Evolutionary conservation across 257 asterid species (phyloP).

Genomic region (Solanum clarkiae): DNA sequence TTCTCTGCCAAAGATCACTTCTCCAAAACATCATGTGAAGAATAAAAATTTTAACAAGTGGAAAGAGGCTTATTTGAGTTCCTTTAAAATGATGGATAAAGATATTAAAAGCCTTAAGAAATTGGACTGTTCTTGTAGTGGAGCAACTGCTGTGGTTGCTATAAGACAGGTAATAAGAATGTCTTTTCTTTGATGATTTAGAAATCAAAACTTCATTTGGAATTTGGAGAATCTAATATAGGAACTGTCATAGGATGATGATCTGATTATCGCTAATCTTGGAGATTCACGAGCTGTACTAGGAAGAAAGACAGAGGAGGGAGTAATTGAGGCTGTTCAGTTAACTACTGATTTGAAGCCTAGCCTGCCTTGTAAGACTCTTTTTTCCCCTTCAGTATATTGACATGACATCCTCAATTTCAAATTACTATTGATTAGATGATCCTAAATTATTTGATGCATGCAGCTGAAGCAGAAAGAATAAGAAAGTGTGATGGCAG

Average conservation of each 20-base stretch:
- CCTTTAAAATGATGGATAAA: constrained; percentile 55
- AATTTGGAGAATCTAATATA: background rate
- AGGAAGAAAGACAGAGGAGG: constrained; percentile 42
- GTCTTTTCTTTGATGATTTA: background rate
- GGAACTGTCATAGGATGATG: constrained; percentile 29
- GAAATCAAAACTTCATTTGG: background rate
- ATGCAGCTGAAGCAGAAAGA: constrained; percentile 81
- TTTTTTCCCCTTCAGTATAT: background rate
- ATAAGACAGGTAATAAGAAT: constrained; percentile 42
- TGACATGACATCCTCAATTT: background rate
- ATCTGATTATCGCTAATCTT: constrained; percentile 66
- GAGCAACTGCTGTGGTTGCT: constrained; percentile 57
- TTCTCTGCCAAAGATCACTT: constrained; percentile 12
- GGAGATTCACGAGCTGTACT: constrained; percentile 80
- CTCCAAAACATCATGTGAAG: constrained; percentile 4
- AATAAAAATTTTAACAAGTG: constrained; percentile 34
- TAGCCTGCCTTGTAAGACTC: constrained; percentile 47
- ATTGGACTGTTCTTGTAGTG: constrained; percentile 60
- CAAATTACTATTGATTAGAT: background rate
- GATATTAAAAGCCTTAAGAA: constrained; percentile 35
- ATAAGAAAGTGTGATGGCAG: constrained; percentile 63
- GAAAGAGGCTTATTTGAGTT: constrained; percentile 47
- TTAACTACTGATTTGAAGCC: constrained; percentile 81
- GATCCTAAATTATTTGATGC: constrained; percentile 5
- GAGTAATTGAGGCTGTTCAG: constrained; percentile 35